Base-by-base conservation (phyloP, 2,329 filamentous ascomycete species). In the Penicillium sp. region DNA sequence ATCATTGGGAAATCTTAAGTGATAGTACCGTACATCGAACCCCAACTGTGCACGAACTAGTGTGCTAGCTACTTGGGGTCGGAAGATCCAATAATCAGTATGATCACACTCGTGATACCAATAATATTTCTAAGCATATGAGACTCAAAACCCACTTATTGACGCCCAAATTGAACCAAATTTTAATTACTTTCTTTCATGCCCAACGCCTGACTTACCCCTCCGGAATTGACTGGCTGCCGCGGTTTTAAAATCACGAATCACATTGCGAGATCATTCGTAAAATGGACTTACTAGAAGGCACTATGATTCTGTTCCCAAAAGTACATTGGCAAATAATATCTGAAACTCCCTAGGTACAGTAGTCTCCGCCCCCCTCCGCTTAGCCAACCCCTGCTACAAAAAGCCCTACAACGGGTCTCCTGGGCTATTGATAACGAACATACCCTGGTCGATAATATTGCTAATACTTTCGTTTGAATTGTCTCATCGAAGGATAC, bases 171-270 rank as follows among this genome's bases (percentile, higher is more conserved):
- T 54, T 53, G 21, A 49, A 52, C 49, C 53, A 59, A 57, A 57
- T 56, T 31, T 43, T 48, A 48, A 54, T 56, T 49, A 40, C 41
- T 48, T 54, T 52, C 58, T 64, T 67, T 65, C 64, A 62, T 67
- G 64, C 64, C 64, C 63, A 65, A 67, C 55, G 59, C 60, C 62
- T 54, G 53, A 50, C 25, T 58, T 45, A 50, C 59, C 47, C 62
- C 62, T 61, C 58, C 54, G 2, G 27, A 50, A 37, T 57, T 57
- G 50, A 54, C 50, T 57, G 55, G 50, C 50, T 43, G 55, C 43
- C 55, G 40, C 41, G 12, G n/a, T 27, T 38, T 43, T 10, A 6
- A 19, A 40, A 43, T 49, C 46, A 38, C 38, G 51, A 50, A 50
- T 56, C 41, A 50, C 31, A 50, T 17, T 27, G 1, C 29, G 4